Conservation (phyloP, 495 filamentous ascomycete species). For the Hypoxylon fuscum region DNA sequence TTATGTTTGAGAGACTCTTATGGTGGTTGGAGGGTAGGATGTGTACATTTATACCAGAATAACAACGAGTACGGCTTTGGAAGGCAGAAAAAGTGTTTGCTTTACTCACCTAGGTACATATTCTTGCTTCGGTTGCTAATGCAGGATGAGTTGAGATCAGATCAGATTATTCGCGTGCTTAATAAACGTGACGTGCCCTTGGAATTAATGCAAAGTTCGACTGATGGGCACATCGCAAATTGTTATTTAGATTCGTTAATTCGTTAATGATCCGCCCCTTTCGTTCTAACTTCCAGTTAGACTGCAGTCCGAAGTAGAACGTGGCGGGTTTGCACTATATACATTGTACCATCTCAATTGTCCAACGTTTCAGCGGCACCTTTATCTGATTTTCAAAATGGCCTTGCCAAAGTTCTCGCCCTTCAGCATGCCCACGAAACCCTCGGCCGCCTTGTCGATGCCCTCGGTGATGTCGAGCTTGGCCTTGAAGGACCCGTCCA, state of each 20-base stretch:
- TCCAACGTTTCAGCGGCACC: neutral
- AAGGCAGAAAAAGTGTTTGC: neutral
- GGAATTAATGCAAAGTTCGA: no score
- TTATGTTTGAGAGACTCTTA: slow-evolving; percentile 24
- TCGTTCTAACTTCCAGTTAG: no score
- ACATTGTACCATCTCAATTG: no score
- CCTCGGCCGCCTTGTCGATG: slow-evolving; percentile 83
- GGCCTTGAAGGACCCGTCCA: slow-evolving; percentile 80
- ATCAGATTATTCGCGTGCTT: no score
- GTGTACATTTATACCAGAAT: slow-evolving; percentile 7
- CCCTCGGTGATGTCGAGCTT: slow-evolving; percentile 76
- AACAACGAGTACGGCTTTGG: neutral
- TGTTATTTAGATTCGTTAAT: no score
- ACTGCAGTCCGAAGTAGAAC: no score
- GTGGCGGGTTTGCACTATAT: no score
- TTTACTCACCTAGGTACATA: no score
- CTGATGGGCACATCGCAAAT: no score
- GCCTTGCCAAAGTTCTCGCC: slow-evolving; percentile 96
- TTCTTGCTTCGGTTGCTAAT: neutral
- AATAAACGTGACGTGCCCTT: no score
- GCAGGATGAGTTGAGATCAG: neutral
- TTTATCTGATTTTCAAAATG: slow-evolving; percentile 72
- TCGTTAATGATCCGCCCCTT: no score
- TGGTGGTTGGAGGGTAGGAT: slow-evolving; percentile 9
- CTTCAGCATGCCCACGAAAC: slow-evolving; percentile 84